Evolutionary conservation across 106 monocot species (phyloP).

Genomic region (Dendrobium chrysotoxum): DNA sequence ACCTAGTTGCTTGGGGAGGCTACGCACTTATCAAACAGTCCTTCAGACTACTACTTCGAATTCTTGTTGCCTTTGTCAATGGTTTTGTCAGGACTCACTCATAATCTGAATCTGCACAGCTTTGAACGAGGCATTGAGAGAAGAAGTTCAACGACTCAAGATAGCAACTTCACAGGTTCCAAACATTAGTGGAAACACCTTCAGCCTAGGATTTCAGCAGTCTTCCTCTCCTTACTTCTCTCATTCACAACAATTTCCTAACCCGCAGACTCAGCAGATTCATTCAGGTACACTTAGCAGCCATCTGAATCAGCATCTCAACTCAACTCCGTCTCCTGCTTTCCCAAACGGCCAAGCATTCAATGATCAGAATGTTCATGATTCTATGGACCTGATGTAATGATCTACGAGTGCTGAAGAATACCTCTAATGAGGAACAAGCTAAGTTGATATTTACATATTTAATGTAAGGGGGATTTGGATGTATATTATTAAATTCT

Average conservation of each 20-base stretch:
- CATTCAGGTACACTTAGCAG: conserved; percentile 18
- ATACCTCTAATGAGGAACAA: too few species aligned
- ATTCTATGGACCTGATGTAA: conserved; percentile 74
- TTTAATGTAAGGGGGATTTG: too few species aligned
- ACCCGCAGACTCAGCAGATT: conserved; percentile 27
- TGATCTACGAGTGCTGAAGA: background rate
- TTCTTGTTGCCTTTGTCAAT: background rate
- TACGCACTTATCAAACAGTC: too few species aligned
- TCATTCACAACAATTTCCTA: conserved; percentile 29
- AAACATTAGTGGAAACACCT: conserved; percentile 36
- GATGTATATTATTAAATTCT: too few species aligned
- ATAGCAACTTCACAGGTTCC: conserved; percentile 61
- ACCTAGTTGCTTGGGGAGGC: too few species aligned
- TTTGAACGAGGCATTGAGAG: conserved; percentile 77
- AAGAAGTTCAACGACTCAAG: conserved; percentile 85
- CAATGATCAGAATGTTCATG: conserved; percentile 22
- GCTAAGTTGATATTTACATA: too few species aligned
- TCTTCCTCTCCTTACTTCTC: conserved; percentile 18
- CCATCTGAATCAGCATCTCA: background rate
- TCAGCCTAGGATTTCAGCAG: conserved; percentile 31
- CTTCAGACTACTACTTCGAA: background rate
- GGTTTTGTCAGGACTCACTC: background rate
- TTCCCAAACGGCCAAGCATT: conserved; percentile 25
- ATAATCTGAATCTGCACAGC: conserved; percentile 32
- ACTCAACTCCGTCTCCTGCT: background rate